phyloP scores from a whole-genome alignment of 2,329 filamentous ascomycete genomes.

The Paecilomyces dactylethromorphus region DNA sequence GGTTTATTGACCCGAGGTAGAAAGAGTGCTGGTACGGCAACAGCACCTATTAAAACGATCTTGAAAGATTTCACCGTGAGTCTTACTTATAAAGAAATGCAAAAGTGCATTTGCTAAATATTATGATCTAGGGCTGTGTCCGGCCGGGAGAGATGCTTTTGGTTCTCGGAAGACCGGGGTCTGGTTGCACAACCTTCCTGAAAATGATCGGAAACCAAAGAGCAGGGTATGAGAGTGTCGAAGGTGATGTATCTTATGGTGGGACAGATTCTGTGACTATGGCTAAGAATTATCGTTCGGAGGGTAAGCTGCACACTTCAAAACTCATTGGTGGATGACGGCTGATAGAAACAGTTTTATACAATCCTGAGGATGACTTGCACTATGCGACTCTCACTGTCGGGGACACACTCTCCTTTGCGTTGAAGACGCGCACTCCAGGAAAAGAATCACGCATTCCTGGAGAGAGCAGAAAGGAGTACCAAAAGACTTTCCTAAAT shows the following conservation, averaged over 20 bases:
- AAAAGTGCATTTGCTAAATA: neutral
- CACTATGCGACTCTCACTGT: slow-evolving; percentile 76
- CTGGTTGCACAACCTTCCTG: slow-evolving; percentile 69
- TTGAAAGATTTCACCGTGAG: slow-evolving; percentile 53
- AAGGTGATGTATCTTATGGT: slow-evolving; percentile 52
- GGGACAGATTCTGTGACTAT: slow-evolving; percentile 47
- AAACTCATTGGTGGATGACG: slow-evolving; percentile 9
- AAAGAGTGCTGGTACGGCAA: slow-evolving; percentile 19
- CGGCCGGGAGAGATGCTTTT: slow-evolving; percentile 34
- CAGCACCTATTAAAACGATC: slow-evolving; percentile 57
- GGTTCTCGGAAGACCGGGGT: slow-evolving; percentile 35
- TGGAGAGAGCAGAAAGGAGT: slow-evolving; percentile 56
- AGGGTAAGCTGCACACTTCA: slow-evolving; percentile 18
- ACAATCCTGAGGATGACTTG: slow-evolving; percentile 71
- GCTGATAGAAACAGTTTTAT: slow-evolving; percentile 48
- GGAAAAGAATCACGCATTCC: slow-evolving; percentile 54
- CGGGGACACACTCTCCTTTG: slow-evolving; percentile 67
- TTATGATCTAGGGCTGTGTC: slow-evolving; percentile 29
- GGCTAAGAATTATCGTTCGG: slow-evolving; percentile 42
- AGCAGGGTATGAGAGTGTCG: slow-evolving; percentile 52
- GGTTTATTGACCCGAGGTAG: slow-evolving; percentile 32
- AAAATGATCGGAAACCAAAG: slow-evolving; percentile 71
- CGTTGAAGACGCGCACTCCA: slow-evolving; percentile 62
- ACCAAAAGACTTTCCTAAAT: slow-evolving; percentile 55
- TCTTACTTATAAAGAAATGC: neutral